Evolutionary conservation across 2,329 filamentous ascomycete species (phyloP).

Genomic region (Apiospora aurea): DNA sequence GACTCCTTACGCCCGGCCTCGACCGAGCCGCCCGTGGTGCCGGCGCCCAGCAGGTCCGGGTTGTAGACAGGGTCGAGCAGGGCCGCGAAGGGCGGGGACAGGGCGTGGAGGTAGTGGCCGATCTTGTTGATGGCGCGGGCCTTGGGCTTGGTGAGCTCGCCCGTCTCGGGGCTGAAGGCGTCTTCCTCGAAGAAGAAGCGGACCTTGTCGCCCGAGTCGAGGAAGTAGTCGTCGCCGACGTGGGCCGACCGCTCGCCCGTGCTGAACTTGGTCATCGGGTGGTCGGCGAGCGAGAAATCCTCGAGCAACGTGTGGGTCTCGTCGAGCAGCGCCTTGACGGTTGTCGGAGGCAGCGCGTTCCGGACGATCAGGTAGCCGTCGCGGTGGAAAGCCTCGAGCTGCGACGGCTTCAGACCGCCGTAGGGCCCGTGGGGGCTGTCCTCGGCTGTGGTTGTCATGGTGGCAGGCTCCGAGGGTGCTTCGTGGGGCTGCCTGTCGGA

Average conservation of each 20-base stretch:
- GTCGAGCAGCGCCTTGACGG: conserved; percentile 71
- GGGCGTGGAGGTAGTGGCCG: conserved; percentile 76
- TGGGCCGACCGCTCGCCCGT: conserved; percentile 80
- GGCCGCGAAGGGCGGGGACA: conserved; percentile 70
- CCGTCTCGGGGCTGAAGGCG: conserved; percentile 71
- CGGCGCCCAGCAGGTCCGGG: conserved; percentile 44
- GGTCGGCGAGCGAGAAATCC: conserved; percentile 78
- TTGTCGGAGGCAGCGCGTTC: conserved; percentile 71
- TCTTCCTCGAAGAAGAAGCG: conserved; percentile 98
- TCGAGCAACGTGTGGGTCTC: conserved; percentile 80
- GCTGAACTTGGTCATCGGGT: conserved; percentile 93
- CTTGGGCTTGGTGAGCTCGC: conserved; percentile 78
- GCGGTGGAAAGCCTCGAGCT: conserved; percentile 74
- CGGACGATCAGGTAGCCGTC: conserved; percentile 94
- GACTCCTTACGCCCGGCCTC: conserved; percentile 44
- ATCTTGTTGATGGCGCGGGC: conserved; percentile 89
- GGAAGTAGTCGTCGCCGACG: conserved; percentile 94
- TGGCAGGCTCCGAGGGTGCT: not conserved
- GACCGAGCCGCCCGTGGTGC: conserved; percentile 52
- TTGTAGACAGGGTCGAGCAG: conserved; percentile 59
- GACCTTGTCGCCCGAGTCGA: conserved; percentile 87
- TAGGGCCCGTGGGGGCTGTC: conserved; percentile 32
- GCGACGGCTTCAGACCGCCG: conserved; percentile 71
- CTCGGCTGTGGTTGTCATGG: conserved; percentile 22
- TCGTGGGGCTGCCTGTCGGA: conserved; percentile 8